Evolutionary conservation across 306 rosid species (phyloP).

Genomic region (Cucumis hystrix): DNA sequence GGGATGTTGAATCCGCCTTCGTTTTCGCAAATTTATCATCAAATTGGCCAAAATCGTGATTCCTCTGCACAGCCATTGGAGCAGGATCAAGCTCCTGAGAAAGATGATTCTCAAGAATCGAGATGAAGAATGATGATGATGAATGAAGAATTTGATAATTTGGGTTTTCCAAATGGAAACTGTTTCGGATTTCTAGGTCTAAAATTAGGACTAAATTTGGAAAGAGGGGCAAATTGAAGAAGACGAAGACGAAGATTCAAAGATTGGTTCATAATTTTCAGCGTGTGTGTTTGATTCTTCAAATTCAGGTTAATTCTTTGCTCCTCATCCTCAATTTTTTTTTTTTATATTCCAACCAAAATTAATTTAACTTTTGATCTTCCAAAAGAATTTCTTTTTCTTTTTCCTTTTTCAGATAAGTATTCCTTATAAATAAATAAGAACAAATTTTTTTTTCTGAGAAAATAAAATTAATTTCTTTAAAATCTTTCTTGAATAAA

Average conservation of each 20-base stretch:
- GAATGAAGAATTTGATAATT: no score
- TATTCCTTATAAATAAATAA: no score
- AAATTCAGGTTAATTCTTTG: neutral
- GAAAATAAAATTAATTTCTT: no score
- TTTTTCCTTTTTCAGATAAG: no score
- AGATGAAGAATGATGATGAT: neutral
- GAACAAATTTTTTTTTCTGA: no score
- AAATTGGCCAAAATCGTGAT: conserved; percentile 22
- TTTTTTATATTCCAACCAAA: neutral
- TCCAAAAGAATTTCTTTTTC: neutral
- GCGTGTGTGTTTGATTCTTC: neutral
- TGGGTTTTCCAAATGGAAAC: neutral
- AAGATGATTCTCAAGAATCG: conserved; percentile 22
- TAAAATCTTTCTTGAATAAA: no score
- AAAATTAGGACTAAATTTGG: neutral
- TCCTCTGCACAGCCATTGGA: conserved; percentile 16
- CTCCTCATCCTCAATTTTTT: neutral
- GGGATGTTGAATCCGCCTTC: conserved; percentile 28
- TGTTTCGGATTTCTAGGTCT: neutral
- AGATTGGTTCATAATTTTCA: neutral
- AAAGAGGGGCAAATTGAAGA: neutral
- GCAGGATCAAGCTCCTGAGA: conserved; percentile 13
- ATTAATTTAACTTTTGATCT: neutral
- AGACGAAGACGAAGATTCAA: neutral
- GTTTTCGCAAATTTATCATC: conserved; percentile 23